phyloP scores from a whole-genome alignment of 2,329 filamentous ascomycete genomes.

The Claviceps spartinae region DNA sequence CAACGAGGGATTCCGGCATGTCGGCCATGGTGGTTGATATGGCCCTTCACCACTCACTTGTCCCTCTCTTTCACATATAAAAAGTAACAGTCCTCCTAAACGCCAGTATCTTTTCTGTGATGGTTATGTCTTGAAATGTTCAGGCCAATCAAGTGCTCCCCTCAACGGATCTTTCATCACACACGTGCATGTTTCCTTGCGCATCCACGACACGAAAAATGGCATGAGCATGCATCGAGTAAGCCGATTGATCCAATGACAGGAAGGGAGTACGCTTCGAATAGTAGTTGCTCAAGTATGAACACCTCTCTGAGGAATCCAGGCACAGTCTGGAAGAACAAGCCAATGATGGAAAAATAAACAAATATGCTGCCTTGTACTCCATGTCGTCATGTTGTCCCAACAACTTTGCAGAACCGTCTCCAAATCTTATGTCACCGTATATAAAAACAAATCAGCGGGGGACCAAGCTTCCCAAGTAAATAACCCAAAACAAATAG shows the following conservation, averaged over 20 bases:
- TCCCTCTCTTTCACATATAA: not conserved
- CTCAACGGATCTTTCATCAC: not conserved
- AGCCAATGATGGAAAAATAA: not conserved
- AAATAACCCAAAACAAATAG: not conserved
- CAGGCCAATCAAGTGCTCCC: not conserved
- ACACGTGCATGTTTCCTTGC: not conserved
- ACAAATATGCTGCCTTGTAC: not conserved
- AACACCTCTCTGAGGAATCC: not conserved
- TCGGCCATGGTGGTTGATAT: no score
- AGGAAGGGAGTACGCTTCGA: not conserved
- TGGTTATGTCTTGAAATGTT: not conserved
- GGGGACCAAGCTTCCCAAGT: not conserved
- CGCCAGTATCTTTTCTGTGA: not conserved
- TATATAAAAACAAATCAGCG: not conserved
- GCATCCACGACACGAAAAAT: not conserved
- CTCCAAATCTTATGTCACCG: not conserved
- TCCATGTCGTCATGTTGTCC: not conserved
- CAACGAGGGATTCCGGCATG: no score
- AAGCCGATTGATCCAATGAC: not conserved
- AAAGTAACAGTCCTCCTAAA: not conserved
- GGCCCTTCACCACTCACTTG: not conserved
- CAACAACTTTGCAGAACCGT: not conserved
- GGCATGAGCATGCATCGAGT: not conserved
- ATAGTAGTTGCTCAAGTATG: not conserved
- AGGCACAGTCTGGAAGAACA: not conserved